Conservation (phyloP, 2,329 filamentous ascomycete species). For the Nemania sp. region DNA sequence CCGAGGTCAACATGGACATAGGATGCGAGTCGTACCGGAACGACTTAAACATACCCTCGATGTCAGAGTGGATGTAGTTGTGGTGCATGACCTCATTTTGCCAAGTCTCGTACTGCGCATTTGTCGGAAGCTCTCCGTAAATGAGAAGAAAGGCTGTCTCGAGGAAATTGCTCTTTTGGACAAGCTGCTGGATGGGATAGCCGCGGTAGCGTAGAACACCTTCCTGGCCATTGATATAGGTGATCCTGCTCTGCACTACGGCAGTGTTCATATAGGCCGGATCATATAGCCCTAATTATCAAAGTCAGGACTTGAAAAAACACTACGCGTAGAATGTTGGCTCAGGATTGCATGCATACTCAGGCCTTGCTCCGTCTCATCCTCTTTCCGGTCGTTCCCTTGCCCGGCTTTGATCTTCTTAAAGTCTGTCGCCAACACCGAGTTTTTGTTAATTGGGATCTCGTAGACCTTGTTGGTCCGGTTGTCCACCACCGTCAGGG, state of each 20-base stretch:
- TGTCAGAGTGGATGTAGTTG: constrained; percentile 62
- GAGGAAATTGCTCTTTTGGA: constrained; percentile 62
- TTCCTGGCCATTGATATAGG: constrained; percentile 65
- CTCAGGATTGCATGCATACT: constrained; percentile 21
- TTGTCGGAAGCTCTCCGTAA: constrained; percentile 63
- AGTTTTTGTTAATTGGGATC: constrained; percentile 62
- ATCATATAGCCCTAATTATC: constrained; percentile 58
- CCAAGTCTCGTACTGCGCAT: constrained; percentile 57
- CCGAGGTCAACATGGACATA: constrained; percentile 64
- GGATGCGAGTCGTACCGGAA: constrained; percentile 65
- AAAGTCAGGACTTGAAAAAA: background rate
- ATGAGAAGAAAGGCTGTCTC: constrained; percentile 64
- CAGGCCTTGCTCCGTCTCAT: constrained; percentile 63
- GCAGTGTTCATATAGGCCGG: constrained; percentile 67
- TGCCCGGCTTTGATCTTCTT: constrained; percentile 61
- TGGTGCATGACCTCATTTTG: constrained; percentile 64
- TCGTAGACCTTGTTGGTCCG: constrained; percentile 62
- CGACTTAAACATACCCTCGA: constrained; percentile 63
- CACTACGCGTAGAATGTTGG: background rate
- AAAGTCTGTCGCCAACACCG: constrained; percentile 63
- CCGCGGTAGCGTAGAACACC: constrained; percentile 65
- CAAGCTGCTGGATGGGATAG: constrained; percentile 64
- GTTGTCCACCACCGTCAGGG: constrained; percentile 62
- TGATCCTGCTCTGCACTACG: constrained; percentile 62
- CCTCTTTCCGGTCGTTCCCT: constrained; percentile 55